Evolutionary conservation across 306 rosid genomes (phyloP).

Genomic region (Fragaria ananassa): DNA sequence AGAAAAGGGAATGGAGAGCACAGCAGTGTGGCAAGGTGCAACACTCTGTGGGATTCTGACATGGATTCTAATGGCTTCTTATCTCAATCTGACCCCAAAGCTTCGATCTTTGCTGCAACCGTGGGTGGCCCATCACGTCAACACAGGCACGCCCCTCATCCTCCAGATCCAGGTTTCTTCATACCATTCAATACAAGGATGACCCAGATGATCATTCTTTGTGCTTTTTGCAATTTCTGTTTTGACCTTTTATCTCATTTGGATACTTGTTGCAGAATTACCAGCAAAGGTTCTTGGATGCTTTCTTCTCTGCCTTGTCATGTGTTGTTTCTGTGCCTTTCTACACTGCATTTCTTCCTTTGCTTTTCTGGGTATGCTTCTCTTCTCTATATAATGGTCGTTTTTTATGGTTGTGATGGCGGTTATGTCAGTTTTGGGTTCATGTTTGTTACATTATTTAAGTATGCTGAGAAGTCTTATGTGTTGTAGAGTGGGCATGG

Average conservation of each 20-base stretch:
- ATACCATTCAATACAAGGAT: neutral
- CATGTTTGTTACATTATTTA: neutral
- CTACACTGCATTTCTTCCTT: conserved; percentile 94
- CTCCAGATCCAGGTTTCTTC: conserved; percentile 78
- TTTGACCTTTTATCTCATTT: neutral
- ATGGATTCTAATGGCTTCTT: conserved; percentile 58
- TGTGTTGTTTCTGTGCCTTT: conserved; percentile 91
- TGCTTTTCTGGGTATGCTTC: conserved; percentile 77
- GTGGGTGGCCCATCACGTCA: conserved; percentile 57
- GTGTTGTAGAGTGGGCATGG: conserved; percentile 83
- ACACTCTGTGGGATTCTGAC: conserved; percentile 55
- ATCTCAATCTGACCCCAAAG: conserved; percentile 58
- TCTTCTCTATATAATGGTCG: conserved; percentile 4
- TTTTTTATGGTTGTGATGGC: neutral
- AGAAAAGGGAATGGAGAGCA: conserved; percentile 49
- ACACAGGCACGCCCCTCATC: conserved; percentile 48
- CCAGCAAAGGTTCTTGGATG: conserved; percentile 58
- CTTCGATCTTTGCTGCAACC: conserved; percentile 80
- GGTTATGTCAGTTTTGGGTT: neutral
- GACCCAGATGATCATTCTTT: conserved; percentile 25
- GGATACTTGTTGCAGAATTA: conserved; percentile 44
- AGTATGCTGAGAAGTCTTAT: conserved; percentile 4
- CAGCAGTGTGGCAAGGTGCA: conserved; percentile 64
- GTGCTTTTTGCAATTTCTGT: neutral
- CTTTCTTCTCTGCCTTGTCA: conserved; percentile 66